Evolutionary conservation across 768 basidiomycete species (phyloP).

Genomic region (Daedaleopsis nitida): DNA sequence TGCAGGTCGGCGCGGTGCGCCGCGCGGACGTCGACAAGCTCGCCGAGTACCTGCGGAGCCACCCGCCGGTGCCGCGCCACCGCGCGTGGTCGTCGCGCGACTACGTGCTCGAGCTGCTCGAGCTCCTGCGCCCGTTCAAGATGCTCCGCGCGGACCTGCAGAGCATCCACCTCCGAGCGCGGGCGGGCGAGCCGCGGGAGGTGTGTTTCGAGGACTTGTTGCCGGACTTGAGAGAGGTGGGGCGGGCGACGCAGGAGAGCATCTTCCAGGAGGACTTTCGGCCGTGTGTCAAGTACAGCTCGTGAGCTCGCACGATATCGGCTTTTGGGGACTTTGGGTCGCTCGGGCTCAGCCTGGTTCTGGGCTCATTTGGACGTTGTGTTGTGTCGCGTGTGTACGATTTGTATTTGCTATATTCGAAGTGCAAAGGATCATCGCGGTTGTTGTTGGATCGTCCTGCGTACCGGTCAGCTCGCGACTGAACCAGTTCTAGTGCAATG

Average conservation of each 20-base stretch:
- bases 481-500: too few species aligned
- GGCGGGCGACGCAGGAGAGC: slow-evolving; percentile 20
- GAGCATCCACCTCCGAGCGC: neutral
- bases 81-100: slow-evolving; percentile 19
- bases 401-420: too few species aligned
- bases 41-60: slow-evolving; percentile 18
- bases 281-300: slow-evolving; percentile 16
- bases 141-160: slow-evolving; percentile 15
- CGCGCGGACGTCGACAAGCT: slow-evolving; percentile 18
- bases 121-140: slow-evolving; percentile 20
- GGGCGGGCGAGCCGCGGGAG: slow-evolving; percentile 6
- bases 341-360: too few species aligned
- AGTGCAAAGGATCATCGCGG: too few species aligned
- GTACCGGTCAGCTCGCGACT: too few species aligned
- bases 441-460: too few species aligned
- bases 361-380: too few species aligned
- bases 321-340: too few species aligned
- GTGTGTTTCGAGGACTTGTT: slow-evolving; percentile 11
- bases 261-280: slow-evolving; percentile 17
- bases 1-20: slow-evolving; percentile 19
- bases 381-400: too few species aligned
- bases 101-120: slow-evolving; percentile 22
- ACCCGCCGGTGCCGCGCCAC: slow-evolving; percentile 14
- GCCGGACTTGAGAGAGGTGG: slow-evolving; percentile 16
- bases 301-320: neutral